These are phyloP conservation scores for Kuraishia hungarica DNA, from an alignment of 805 yeast species.

Conservation along the genomic window DNA sequence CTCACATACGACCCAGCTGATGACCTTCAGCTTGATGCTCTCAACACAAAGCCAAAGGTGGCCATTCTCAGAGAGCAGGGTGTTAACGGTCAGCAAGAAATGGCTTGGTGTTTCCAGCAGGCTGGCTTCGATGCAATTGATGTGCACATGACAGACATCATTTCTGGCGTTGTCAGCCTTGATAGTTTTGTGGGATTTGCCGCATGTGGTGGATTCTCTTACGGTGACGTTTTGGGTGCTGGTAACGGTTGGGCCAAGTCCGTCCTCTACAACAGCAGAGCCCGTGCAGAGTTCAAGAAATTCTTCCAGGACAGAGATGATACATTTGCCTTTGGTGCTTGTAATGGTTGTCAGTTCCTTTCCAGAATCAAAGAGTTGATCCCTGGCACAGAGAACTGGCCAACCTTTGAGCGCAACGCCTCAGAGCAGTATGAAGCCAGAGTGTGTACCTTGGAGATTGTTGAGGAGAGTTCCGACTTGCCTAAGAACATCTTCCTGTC, in stretches of 20 bases:
- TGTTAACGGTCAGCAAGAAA: slow-evolving; percentile 95
- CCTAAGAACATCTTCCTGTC: slow-evolving; percentile 60
- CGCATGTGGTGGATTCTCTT: slow-evolving; percentile 98
- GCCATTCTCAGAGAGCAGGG: slow-evolving; percentile 98
- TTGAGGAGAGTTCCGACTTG: slow-evolving; percentile 14
- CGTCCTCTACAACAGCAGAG: slow-evolving; percentile 72
- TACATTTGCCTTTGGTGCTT: slow-evolving; percentile 96
- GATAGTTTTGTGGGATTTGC: slow-evolving; percentile 87
- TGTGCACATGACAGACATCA: slow-evolving; percentile 92
- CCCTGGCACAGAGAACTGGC: slow-evolving; percentile 96
- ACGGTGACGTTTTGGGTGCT: slow-evolving; percentile 98
- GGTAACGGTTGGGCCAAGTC: slow-evolving; percentile 99
- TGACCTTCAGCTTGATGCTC: slow-evolving; percentile 30
- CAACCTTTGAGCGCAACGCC: slow-evolving; percentile 81
- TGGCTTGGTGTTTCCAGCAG: slow-evolving; percentile 94
- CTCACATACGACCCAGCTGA: slow-evolving; percentile 60
- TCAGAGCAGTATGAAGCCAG: slow-evolving; percentile 97
- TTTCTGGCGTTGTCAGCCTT: slow-evolving; percentile 62
- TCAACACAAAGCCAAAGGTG: slow-evolving; percentile 62
- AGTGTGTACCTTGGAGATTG: slow-evolving; percentile 79
- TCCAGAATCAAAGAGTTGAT: slow-evolving; percentile 78
- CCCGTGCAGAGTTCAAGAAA: slow-evolving; percentile 64
- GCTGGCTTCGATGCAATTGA: slow-evolving; percentile 94
- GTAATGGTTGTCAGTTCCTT: slow-evolving; percentile 97
- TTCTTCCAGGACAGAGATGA: slow-evolving; percentile 84